phyloP scores from a whole-genome alignment of 129 eudicot genomes.

The Lactuca sativa region DNA sequence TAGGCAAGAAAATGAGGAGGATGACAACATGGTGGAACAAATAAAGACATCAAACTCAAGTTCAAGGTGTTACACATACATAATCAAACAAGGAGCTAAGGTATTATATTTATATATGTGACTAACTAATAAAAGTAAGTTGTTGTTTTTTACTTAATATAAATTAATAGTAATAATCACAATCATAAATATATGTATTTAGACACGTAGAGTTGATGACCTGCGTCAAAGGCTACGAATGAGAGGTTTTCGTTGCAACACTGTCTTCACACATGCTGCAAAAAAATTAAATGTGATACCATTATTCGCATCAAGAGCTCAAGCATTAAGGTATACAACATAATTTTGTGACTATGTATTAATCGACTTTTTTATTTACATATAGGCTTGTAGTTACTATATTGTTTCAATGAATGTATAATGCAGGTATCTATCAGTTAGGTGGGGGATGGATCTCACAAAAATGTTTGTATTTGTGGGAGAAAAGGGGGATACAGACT shows the following conservation, averaged over 20 bases:
- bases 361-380: background rate
- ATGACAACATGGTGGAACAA: constrained; percentile 46
- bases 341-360: constrained; percentile 5
- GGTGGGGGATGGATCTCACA: constrained; percentile 66
- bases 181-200: constrained; percentile 10
- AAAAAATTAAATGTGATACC: constrained; percentile 69
- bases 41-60: constrained; percentile 50
- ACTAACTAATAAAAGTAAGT: background rate
- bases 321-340: constrained; percentile 57
- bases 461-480: constrained; percentile 74
- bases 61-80: constrained; percentile 70
- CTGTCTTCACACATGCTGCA: constrained; percentile 59
- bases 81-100: constrained; percentile 64
- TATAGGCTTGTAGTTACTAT: background rate
- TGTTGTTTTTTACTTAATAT: no score
- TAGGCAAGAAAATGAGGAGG: constrained; percentile 41
- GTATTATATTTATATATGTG: constrained; percentile 28
- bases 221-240: constrained; percentile 67
- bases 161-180: background rate
- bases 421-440: constrained; percentile 69
- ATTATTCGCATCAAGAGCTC: constrained; percentile 75
- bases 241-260: constrained; percentile 78
- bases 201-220: constrained; percentile 61
- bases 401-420: background rate
- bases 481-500: constrained; percentile 79